A percentile compares a stretch with the other conserved stretches of the same genome.
These are phyloP conservation scores for Apophysomyces elegans DNA, from an alignment of 371 early-diverging fungal species.

Conservation along the genomic window DNA sequence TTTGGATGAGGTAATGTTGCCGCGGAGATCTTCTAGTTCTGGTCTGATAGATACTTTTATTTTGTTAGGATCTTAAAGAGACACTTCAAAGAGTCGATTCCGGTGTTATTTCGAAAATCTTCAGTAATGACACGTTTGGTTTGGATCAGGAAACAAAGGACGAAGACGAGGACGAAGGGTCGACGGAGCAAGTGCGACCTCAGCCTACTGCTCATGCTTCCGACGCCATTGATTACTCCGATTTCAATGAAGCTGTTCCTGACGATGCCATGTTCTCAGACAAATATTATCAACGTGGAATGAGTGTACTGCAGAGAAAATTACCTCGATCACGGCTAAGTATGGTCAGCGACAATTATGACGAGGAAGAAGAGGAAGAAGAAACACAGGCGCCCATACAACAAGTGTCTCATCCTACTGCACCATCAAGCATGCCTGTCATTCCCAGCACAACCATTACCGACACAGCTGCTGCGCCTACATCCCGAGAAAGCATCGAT, in stretches of 20 bases:
- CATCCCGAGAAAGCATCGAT: constrained; percentile 32
- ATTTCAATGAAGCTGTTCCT: constrained; percentile 79
- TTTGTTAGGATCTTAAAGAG: constrained; percentile 68
- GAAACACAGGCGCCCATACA: constrained; percentile 9
- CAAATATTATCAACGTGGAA: constrained; percentile 47
- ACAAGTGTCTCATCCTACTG: background rate
- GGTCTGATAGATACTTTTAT: background rate
- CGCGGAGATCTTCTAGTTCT: background rate
- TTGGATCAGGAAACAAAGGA: constrained; percentile 43
- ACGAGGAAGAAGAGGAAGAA: constrained; percentile 62
- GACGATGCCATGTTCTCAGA: constrained; percentile 59
- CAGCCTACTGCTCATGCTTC: constrained; percentile 50
- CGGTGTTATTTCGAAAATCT: constrained; percentile 55
- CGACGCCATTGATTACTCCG: constrained; percentile 84
- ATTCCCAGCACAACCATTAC: background rate
- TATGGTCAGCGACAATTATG: constrained; percentile 65
- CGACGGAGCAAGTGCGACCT: constrained; percentile 27
- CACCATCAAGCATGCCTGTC: constrained; percentile 1
- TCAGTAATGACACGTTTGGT: constrained; percentile 63
- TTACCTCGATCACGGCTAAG: constrained; percentile 33
- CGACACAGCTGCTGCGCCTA: constrained; percentile 3
- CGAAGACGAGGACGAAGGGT: constrained; percentile 34
- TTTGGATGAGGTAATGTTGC: constrained; percentile 60
- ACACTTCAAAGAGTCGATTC: constrained; percentile 63
- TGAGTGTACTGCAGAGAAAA: constrained; percentile 38